Percentiles rank a stretch among this genome's conserved stretches.
phyloP scores from a whole-genome alignment of 345 rosid species.

The Adansonia digitata region DNA sequence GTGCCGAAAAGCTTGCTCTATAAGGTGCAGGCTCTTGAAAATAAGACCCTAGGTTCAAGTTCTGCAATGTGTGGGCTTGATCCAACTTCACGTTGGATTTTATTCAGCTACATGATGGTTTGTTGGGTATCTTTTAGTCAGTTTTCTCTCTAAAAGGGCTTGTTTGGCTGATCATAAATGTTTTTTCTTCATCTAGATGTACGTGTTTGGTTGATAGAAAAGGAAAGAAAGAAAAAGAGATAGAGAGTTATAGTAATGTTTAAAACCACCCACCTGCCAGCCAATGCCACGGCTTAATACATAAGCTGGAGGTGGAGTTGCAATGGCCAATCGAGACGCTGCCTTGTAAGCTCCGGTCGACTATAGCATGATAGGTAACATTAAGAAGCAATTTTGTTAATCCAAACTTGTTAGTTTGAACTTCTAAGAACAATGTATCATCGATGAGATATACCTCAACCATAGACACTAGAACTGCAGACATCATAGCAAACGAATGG shows the following conservation, averaged over 20 bases:
- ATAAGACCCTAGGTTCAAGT: background rate
- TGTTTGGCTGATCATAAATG: background rate
- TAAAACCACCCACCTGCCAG: slow-evolving; percentile 69
- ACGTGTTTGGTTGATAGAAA: background rate
- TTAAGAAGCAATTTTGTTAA: background rate
- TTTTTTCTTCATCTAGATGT: background rate
- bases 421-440: background rate
- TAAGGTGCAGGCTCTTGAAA: background rate
- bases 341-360: slow-evolving; percentile 96
- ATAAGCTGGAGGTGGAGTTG: slow-evolving; percentile 98
- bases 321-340: slow-evolving; percentile 90
- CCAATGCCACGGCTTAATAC: slow-evolving; percentile 96
- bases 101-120: background rate
- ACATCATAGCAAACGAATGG: slow-evolving; percentile 92
- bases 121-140: background rate
- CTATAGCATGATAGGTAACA: slow-evolving; percentile 31
- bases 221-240: background rate
- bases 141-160: background rate
- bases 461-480: slow-evolving; percentile 88
- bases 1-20: background rate
- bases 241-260: background rate
- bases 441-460: slow-evolving; percentile 62
- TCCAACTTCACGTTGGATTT: background rate
- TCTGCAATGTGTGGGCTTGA: background rate
- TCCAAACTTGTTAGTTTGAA: background rate